These are phyloP conservation scores for Eleusine coracana DNA, from an alignment of 176 grass and related monocot genomes.

Conservation along the genomic window DNA sequence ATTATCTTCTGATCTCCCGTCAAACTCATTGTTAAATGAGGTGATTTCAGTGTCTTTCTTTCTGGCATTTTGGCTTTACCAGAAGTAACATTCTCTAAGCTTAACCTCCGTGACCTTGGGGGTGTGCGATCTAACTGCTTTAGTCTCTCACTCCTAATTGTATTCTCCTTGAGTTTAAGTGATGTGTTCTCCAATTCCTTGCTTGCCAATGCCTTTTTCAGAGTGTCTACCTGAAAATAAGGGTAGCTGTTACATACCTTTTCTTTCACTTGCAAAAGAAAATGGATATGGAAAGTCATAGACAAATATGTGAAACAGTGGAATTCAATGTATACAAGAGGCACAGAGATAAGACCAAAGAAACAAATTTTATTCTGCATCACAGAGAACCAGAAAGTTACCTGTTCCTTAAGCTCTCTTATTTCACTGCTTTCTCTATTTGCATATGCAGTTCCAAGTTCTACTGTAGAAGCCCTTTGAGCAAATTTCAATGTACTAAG, in stretches of 20 bases:
- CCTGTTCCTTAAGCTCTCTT: conserved; percentile 88
- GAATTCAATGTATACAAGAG: conserved; percentile 11
- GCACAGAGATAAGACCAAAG: conserved; percentile 28
- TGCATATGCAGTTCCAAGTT: conserved; percentile 71
- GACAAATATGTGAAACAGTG: conserved; percentile 16
- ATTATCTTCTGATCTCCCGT: conserved; percentile 40
- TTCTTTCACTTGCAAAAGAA: conserved; percentile 9
- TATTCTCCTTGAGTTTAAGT: conserved; percentile 67
- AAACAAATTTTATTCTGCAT: background rate
- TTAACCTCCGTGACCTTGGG: conserved; percentile 67
- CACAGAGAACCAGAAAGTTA: conserved; percentile 37
- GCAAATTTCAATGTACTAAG: conserved; percentile 91
- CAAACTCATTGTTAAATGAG: conserved; percentile 33
- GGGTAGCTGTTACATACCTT: conserved; percentile 7
- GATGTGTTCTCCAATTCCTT: conserved; percentile 62
- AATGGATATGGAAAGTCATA: conserved; percentile 24
- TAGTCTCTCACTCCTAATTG: conserved; percentile 40
- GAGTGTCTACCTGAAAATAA: conserved; percentile 66
- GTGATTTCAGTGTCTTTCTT: conserved; percentile 48
- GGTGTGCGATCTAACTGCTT: conserved; percentile 63
- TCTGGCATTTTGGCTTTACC: conserved; percentile 44
- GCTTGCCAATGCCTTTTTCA: conserved; percentile 73
- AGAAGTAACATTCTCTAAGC: conserved; percentile 62
- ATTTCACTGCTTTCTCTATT: conserved; percentile 92
- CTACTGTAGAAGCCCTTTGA: conserved; percentile 80